phyloP scores from a whole-genome alignment of 495 filamentous ascomycete species.

The Astrocystis sublimbata region DNA sequence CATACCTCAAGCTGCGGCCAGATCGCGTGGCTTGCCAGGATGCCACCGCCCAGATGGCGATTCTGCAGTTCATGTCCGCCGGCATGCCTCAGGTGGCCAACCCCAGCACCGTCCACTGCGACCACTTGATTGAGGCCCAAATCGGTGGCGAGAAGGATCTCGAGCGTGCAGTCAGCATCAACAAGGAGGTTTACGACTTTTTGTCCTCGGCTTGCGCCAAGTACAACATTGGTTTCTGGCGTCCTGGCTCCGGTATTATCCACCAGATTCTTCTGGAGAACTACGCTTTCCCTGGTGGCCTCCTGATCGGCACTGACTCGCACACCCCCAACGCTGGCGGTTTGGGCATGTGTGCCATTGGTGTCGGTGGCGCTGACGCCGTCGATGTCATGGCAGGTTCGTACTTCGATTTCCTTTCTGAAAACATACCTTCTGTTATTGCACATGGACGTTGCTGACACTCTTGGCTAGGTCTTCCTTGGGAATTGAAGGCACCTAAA shows the following conservation, averaged over 20 bases:
- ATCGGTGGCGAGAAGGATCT: constrained; percentile 93
- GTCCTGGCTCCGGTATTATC: constrained; percentile 97
- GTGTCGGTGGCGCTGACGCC: constrained; percentile 98
- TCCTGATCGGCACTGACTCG: constrained; percentile 98
- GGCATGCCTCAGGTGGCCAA: constrained; percentile 94
- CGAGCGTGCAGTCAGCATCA: constrained; percentile 84
- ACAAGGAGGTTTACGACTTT: constrained; percentile 99
- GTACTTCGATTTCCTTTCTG: not conserved
- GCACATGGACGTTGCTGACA: no score
- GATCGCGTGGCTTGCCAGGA: constrained; percentile 99
- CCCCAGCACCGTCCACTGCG: constrained; percentile 96
- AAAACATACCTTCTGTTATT: not conserved
- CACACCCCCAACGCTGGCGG: constrained; percentile 98
- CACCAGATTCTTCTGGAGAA: constrained; percentile 99
- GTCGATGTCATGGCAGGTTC: constrained; percentile 90
- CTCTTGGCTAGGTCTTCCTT: constrained; percentile 62
- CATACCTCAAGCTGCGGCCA: constrained; percentile 93
- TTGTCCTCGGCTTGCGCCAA: constrained; percentile 91
- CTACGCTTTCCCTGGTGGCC: constrained; percentile 97
- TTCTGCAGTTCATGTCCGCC: constrained; percentile 99
- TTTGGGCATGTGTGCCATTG: constrained; percentile 93
- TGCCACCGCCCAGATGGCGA: constrained; percentile 99
- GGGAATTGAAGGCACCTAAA: constrained; percentile 98
- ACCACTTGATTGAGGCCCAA: constrained; percentile 99
- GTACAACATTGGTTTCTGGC: constrained; percentile 99